Evolutionary conservation across 1,284 basidiomycete species (phyloP), one percentile per base, ranked within the genome.

Genomic region (Coriolopsis trogii): DNA sequence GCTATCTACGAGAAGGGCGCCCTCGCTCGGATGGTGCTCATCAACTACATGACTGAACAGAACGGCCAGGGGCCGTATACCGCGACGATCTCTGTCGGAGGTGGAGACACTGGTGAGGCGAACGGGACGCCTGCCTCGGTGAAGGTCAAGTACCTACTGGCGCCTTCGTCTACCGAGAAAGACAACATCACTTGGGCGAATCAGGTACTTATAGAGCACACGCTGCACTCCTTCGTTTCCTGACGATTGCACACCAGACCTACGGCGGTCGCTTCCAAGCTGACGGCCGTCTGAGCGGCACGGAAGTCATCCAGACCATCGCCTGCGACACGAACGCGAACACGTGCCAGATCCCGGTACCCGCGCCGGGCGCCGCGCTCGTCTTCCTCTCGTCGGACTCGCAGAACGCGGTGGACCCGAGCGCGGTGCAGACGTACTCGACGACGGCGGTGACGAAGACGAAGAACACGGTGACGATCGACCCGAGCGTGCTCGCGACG

Each of bases 171-270:
- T 0, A 70, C 79, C 2, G 79, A 84, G 59, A 88, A 87, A 63
- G 73, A 74, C 53, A 85, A 88, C 66, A 82, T 89, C 57, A 87
- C 84, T 0, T 93, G 89, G 88, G 83, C 80, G 15, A 78, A 78
- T 1, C 68, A 69, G 61, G 63, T 58, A 47, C 9, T 47, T 5
- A 36, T n/a, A n/a, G 26, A 18, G 3, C 18, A 2, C 18, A 16
- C 3, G 2, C 25, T 24, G n/a, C 30, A 26, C 18, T 16, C 20
- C 15, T 26, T 18, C 31, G 8, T n/a, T 18, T 25, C 29, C 13
- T 25, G 16, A 15, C 2, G 13, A 8, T 28, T 24, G 8, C 33
- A 16, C 55, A 7, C 3, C 77, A 93, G 80, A 90, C 86, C 0
- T 81, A 90, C 52, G 89, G 89, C 15, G 71, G 68, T 6, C 72